A percentile compares a stretch with the other conserved stretches of the same genome.
Evolutionary conservation across 495 filamentous ascomycete genomes (phyloP).

Genomic region (Lasiosphaeria hispida): DNA sequence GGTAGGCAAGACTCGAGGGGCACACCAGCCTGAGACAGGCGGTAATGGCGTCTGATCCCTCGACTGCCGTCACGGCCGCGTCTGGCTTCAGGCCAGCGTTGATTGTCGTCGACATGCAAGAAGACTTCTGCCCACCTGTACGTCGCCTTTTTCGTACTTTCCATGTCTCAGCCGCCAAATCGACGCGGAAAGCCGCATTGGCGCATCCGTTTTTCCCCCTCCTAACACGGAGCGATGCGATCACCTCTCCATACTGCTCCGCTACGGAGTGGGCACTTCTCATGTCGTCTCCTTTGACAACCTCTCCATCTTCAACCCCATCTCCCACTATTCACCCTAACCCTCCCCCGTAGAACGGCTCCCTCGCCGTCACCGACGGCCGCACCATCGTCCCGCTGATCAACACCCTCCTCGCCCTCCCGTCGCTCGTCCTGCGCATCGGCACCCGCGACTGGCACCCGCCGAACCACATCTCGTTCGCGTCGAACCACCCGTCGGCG

Average conservation of each 20-base stretch:
- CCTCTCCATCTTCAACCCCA: neutral
- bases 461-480: conserved; percentile 82
- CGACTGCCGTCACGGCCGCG: conserved; percentile 4
- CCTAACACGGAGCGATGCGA: neutral
- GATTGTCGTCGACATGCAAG: conserved; percentile 85
- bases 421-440: conserved; percentile 66
- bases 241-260: neutral
- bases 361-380: conserved; percentile 72
- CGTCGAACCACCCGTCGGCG: conserved; percentile 68
- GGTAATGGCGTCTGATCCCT: neutral
- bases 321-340: neutral
- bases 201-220: neutral
- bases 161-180: neutral
- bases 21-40: neutral
- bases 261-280: neutral
- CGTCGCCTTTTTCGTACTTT: conserved; percentile 24
- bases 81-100: conserved; percentile 40
- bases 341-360: conserved; percentile 59
- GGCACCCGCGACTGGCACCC: conserved; percentile 94
- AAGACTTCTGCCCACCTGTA: conserved; percentile 94
- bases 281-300: neutral
- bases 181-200: neutral
- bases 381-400: conserved; percentile 66
- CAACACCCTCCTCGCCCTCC: conserved; percentile 71
- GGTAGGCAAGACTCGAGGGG: too few species aligned